Evolutionary conservation across 2,329 filamentous ascomycete species (phyloP).

Genomic region (Aspergillus oerlinghausenensis): DNA sequence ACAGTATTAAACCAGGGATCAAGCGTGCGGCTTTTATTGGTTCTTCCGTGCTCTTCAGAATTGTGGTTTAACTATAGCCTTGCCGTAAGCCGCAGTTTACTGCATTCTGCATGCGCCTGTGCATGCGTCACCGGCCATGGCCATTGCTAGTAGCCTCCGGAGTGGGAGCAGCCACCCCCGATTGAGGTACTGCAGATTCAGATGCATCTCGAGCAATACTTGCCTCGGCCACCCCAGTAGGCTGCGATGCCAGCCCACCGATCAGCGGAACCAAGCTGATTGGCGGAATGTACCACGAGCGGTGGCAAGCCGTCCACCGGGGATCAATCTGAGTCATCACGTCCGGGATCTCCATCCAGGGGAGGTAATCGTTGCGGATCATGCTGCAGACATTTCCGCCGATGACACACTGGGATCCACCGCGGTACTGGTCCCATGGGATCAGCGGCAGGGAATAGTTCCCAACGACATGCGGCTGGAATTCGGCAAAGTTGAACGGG

Average conservation of each 20-base stretch:
- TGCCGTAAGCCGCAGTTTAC: no score
- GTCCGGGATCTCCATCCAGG: slow-evolving; percentile 16
- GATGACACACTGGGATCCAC: slow-evolving; percentile 15
- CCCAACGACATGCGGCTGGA: slow-evolving; percentile 14
- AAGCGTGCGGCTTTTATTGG: no score
- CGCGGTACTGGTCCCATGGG: slow-evolving; percentile 19
- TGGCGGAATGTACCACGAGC: slow-evolving; percentile 19
- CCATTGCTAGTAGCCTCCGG: not conserved
- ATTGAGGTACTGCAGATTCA: slow-evolving; percentile 1
- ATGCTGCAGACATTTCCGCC: slow-evolving; percentile 11
- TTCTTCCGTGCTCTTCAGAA: no score
- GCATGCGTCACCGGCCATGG: no score
- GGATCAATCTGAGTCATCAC: slow-evolving; percentile 15
- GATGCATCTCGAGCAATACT: not conserved
- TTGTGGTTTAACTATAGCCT: no score
- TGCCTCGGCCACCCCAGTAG: not conserved
- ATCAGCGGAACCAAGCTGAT: slow-evolving; percentile 16
- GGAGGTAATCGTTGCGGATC: slow-evolving; percentile 19
- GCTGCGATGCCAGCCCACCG: not conserved
- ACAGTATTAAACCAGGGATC: no score
- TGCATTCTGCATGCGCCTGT: no score
- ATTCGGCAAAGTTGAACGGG: slow-evolving; percentile 20
- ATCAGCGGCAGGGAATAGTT: slow-evolving; percentile 15
- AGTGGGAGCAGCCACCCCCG: not conserved
- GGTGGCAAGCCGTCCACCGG: slow-evolving; percentile 15